Base-by-base conservation (phyloP, 106 monocot species). In the Platanthera zijinensis region DNA sequence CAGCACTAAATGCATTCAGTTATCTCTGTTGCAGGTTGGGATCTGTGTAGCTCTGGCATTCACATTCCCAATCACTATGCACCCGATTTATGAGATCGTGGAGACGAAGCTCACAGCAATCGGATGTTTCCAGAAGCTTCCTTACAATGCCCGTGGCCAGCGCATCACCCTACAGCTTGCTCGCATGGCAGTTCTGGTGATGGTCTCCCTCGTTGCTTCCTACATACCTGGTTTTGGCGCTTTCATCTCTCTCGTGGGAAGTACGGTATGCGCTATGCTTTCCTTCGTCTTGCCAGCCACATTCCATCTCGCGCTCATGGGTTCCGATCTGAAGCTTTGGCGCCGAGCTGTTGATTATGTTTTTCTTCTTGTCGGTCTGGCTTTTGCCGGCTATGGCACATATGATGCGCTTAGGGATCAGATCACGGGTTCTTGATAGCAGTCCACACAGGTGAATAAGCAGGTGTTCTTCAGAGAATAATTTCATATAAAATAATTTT, bases 31-130 rank as follows among this genome's bases (percentile, higher is more conserved):
- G 80, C 90, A 95, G 95, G 80, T 93, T 67, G 93, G 96, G 17
- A 85, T 96, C 7, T 96, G 93, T 69, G 71, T 91, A 39, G 96
- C 88, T 50, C 89, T 96, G 5, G 72, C 80, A 47, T 93, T 96
- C 85, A 93, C 96, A 63, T 96, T 96, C 75, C 96, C 96, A 53
- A 85, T 91, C 77, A 93, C 93, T 89, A 91, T 96, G 96, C 93
- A 96, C 48, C 96, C 96, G 2, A 93, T 96, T 50, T 89, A 96
- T 28, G 93, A 96, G 47, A 93, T 96, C 28, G 66, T 80, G 0
- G 96, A 96, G 49, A 57, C 68, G 19, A 96, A 80, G 76, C 74
- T 96, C 47, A 77, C 53, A 51, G 77, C 85, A 50, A 83, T 69
- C 15, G 78, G 69, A 67, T 87, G 86, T 73, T 90, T 87, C 57